Evolutionary conservation across 2,329 filamentous ascomycete species (phyloP), one percentile per base, ranked within the genome.

Genomic region (Colletotrichum noveboracense): DNA sequence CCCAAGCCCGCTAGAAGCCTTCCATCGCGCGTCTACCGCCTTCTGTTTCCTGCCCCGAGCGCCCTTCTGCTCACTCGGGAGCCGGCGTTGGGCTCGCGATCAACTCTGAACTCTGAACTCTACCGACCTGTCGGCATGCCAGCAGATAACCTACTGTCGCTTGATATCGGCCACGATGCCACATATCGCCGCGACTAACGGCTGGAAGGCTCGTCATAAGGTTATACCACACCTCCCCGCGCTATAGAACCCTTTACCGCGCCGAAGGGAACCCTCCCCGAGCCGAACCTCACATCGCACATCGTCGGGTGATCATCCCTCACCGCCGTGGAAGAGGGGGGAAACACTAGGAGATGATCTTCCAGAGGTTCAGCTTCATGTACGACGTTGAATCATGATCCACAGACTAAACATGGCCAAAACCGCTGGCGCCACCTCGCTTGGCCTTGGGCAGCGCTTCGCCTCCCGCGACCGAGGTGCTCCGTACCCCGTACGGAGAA

Each of bases 1-100:
- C 60, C 67, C 60, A 66, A 26, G 71, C 66, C 71, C 71, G 52
- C 71, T 74, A 74, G 71, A 74, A 74, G 48, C n/a, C 48, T 74
- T 71, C 71, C 43, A 74, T 65, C 26, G 24, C 34, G 30, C 38
- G 61, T 70, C 69, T 52, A 38, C 60, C 30, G 36, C 34, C 38
- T 74, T 74, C 67, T 74, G 34, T 36, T 48, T 62, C 32, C 48
- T 58, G 43, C 55, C 24, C 71, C 32, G 48, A 48, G 66, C 66
- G 38, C 38, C 52, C 14, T 21, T 52, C 43, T 21, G 43, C 43
- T 52, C 43, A 52, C 6, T 52, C 4, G 43, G n/a, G 28, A 7
- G 55, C 55, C 67, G 38, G 56, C 36, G 52, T 32, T 28, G 52
- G 34, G 12, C 28, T 64, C 16, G 36, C 16, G 36, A 26, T 68